Evolutionary conservation across 148 eudicot species (phyloP).

Genomic region (Chenopodium berlandieri): DNA sequence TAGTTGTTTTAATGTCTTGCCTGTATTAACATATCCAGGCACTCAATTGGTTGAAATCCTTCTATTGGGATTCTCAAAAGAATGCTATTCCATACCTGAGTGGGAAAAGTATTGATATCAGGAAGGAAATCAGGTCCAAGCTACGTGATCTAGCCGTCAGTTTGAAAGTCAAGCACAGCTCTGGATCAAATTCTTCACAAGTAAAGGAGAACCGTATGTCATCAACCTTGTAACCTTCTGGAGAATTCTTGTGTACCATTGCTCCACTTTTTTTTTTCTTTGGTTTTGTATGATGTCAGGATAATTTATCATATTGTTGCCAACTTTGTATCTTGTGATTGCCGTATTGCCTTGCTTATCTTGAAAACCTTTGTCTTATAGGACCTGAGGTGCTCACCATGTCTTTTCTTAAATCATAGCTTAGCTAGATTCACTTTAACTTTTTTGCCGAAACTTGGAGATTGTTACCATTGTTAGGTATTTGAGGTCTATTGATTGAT

Average conservation of each 20-base stretch:
- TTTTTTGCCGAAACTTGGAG: not conserved
- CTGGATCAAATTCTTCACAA: conserved; percentile 36
- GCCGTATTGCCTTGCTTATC: conserved; percentile 5
- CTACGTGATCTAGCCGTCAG: conserved; percentile 51
- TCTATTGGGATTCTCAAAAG: conserved; percentile 89
- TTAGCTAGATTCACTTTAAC: not conserved
- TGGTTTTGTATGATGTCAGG: not conserved
- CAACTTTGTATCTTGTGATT: not conserved
- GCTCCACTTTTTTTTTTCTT: not conserved
- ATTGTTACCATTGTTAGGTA: not conserved
- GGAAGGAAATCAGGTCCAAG: conserved; percentile 59
- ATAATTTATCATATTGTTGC: not conserved
- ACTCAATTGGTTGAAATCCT: conserved; percentile 73
- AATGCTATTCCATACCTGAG: conserved; percentile 47
- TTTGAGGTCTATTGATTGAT: too few relatives aligned
- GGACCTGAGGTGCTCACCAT: not conserved
- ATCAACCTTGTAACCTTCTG: conserved; percentile 12
- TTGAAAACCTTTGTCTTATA: not conserved
- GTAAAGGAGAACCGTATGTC: conserved; percentile 61
- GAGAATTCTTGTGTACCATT: not conserved
- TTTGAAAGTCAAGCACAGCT: conserved; percentile 46
- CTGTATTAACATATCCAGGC: conserved; percentile 52
- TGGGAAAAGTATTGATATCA: conserved; percentile 38
- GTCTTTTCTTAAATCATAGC: not conserved
- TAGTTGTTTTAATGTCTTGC: not conserved